Conservation (phyloP, 208 protist species). For the Lotmaria passim region DNA sequence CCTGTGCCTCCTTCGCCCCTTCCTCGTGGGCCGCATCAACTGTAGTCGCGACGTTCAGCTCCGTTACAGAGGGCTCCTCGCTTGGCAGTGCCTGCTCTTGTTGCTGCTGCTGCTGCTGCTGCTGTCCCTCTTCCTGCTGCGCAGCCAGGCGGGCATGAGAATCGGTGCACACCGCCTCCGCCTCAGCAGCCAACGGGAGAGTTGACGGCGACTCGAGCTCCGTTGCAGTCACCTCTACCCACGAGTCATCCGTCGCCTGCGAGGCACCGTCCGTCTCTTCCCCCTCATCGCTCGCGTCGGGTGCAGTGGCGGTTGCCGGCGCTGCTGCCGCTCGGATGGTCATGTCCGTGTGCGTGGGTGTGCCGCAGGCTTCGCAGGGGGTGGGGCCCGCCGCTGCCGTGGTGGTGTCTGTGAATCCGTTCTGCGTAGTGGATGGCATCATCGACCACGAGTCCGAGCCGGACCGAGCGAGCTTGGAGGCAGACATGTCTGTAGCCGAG, state of each 20-base stretch:
- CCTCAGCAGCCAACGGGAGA: not conserved
- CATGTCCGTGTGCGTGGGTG: not conserved
- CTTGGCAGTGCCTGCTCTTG: not conserved
- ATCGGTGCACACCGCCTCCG: too few species aligned
- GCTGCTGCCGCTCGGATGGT: not conserved
- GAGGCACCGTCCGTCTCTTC: not conserved
- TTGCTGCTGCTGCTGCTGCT: not conserved
- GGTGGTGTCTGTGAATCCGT: not conserved
- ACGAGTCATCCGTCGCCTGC: slow-evolving; percentile 22
- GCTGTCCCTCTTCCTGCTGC: not conserved
- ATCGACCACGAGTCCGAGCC: slow-evolving; percentile 23
- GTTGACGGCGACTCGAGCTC: slow-evolving; percentile 11
- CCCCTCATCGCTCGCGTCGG: too few species aligned
- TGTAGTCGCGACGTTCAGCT: not conserved
- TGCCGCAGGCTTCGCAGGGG: slow-evolving; percentile 3
- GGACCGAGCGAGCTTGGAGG: slow-evolving; percentile 3
- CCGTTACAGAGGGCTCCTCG: not conserved
- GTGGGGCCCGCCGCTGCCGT: not conserved
- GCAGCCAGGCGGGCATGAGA: not conserved
- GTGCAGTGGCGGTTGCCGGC: too few species aligned
- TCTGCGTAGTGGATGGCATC: not conserved
- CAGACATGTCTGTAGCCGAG: slow-evolving; percentile 9
- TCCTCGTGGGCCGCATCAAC: too few species aligned
- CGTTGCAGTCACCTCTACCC: slow-evolving; percentile 27
- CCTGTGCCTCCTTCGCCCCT: not conserved